phyloP scores from a whole-genome alignment of 441 rosid genomes.

The Erodium moschatum region DNA sequence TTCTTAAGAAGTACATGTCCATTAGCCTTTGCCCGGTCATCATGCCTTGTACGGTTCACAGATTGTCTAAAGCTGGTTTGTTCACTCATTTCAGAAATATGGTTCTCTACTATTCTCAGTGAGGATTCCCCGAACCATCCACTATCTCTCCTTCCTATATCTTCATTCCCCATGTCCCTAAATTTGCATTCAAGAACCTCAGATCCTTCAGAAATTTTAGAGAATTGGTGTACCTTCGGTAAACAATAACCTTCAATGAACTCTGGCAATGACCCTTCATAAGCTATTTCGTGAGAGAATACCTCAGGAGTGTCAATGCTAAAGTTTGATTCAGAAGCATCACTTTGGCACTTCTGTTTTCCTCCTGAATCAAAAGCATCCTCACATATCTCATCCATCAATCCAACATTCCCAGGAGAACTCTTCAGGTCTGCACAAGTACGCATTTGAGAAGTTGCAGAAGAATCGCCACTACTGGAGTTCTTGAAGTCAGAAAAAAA shows the following conservation, averaged over 20 bases:
- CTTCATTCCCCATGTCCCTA: slow-evolving; percentile 30
- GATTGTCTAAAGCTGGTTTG: slow-evolving; percentile 37
- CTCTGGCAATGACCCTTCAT: slow-evolving; percentile 54
- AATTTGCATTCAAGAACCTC: slow-evolving; percentile 28
- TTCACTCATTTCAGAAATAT: slow-evolving; percentile 59
- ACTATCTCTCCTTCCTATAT: slow-evolving; percentile 45
- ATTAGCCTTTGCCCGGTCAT: slow-evolving; percentile 36
- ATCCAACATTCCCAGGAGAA: slow-evolving; percentile 34
- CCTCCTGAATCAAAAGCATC: slow-evolving; percentile 59
- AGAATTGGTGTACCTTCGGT: slow-evolving; percentile 43
- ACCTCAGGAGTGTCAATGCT: slow-evolving; percentile 34
- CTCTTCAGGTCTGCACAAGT: slow-evolving; percentile 27
- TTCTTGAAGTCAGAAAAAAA: slow-evolving; percentile 25
- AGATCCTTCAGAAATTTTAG: slow-evolving; percentile 48
- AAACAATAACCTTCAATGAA: slow-evolving; percentile 75
- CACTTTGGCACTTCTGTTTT: slow-evolving; percentile 30
- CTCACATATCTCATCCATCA: slow-evolving; percentile 80
- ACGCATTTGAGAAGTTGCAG: slow-evolving; percentile 40
- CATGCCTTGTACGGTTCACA: slow-evolving; percentile 26
- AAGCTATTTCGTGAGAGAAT: slow-evolving; percentile 29
- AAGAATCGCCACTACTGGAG: slow-evolving; percentile 20
- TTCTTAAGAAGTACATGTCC: slow-evolving; percentile 60
- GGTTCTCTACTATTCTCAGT: slow-evolving; percentile 65
- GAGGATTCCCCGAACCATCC: slow-evolving; percentile 79
- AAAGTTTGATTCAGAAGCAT: slow-evolving; percentile 36